Evolutionary conservation across 768 basidiomycete genomes (phyloP).

Genomic region (Coprinopsis cinerea): DNA sequence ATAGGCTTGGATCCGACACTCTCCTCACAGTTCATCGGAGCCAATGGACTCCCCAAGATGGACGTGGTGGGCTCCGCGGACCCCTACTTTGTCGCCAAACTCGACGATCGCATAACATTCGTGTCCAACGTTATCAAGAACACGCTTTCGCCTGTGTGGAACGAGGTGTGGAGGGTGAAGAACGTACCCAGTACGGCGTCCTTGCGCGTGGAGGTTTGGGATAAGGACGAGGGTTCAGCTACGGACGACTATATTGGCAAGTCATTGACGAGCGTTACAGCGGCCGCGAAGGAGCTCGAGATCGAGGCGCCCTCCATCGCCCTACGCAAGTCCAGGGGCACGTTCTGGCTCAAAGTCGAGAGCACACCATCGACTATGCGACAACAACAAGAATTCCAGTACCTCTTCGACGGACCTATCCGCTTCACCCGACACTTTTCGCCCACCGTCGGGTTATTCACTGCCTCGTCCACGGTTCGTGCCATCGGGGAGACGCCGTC

Average conservation of each 20-base stretch:
- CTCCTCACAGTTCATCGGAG: slow-evolving; percentile 56
- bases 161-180: slow-evolving; percentile 67
- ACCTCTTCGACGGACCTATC: slow-evolving; percentile 69
- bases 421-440: slow-evolving; percentile 69
- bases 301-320: slow-evolving; percentile 47
- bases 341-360: slow-evolving; percentile 70
- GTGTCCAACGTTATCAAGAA: slow-evolving; percentile 61
- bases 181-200: slow-evolving; percentile 64
- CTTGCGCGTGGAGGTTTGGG: slow-evolving; percentile 55
- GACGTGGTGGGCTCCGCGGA: slow-evolving; percentile 60
- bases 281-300: slow-evolving; percentile 60
- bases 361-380: slow-evolving; percentile 31
- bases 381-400: slow-evolving; percentile 39
- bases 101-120: slow-evolving; percentile 59
- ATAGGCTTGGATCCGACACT: background rate
- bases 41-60: slow-evolving; percentile 62
- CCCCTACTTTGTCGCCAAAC: slow-evolving; percentile 66
- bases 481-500: background rate
- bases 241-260: slow-evolving; percentile 63
- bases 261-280: slow-evolving; percentile 44
- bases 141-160: slow-evolving; percentile 64
- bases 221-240: slow-evolving; percentile 56
- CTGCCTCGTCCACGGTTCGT: slow-evolving; percentile 25
- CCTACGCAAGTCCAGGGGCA: slow-evolving; percentile 43
- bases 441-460: slow-evolving; percentile 60